phyloP scores from a whole-genome alignment of 495 filamentous ascomycete genomes.

The Friedmanniomyces simplex region DNA sequence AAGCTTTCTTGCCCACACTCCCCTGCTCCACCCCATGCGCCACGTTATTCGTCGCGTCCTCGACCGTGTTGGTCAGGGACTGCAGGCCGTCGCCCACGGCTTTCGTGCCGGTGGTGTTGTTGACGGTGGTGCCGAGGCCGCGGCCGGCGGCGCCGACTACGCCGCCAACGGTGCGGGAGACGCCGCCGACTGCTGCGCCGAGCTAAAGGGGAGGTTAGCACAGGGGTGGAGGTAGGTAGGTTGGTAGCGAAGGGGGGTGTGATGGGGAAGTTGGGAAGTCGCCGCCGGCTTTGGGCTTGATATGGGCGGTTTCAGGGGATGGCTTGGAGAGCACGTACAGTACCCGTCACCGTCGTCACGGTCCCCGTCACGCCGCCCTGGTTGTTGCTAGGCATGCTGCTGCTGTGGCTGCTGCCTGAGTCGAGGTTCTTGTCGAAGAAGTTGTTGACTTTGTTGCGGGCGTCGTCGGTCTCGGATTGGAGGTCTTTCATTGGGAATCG shows the following conservation, averaged over 20 bases:
- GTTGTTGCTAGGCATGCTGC: constrained; percentile 4
- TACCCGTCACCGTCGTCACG: constrained; percentile 6
- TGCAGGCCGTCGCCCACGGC: constrained; percentile 12
- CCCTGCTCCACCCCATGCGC: constrained; percentile 11
- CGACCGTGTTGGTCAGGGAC: constrained; percentile 3
- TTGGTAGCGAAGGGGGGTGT: no score
- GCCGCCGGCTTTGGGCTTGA: not conserved
- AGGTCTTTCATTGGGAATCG: not conserved
- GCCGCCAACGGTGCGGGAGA: constrained; percentile 11
- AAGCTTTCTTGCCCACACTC: constrained; percentile 15
- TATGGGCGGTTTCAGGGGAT: not conserved
- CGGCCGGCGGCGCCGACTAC: constrained; percentile 14
- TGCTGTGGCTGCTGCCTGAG: not conserved
- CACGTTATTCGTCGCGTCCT: constrained; percentile 8
- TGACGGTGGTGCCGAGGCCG: constrained; percentile 10
- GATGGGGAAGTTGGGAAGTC: no score
- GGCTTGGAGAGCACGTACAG: not conserved
- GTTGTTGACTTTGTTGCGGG: constrained; percentile 5
- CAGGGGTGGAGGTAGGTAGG: no score
- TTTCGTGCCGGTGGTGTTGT: constrained; percentile 13
- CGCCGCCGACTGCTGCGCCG: constrained; percentile 13
- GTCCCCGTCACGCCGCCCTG: constrained; percentile 4
- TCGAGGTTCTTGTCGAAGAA: constrained; percentile 3
- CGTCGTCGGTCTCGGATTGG: not conserved
- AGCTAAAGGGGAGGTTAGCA: constrained; percentile 2